Percentiles rank a stretch among this genome's conserved stretches.
These are phyloP conservation scores for Cerrena zonata DNA, from an alignment of 1,284 basidiomycete genomes.

Conservation along the genomic window DNA sequence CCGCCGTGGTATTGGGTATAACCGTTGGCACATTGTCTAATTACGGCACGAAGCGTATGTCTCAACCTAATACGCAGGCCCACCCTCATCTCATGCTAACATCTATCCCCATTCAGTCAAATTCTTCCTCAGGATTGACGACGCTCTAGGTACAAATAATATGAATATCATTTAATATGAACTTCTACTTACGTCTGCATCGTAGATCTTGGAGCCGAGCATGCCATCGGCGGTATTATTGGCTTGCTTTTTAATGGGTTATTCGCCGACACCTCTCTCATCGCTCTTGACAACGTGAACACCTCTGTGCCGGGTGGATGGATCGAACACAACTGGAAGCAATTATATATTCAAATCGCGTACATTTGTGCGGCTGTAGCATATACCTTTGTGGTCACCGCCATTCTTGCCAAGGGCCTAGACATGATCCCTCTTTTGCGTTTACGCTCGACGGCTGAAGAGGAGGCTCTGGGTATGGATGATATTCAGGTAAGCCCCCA, in stretches of 20 bases:
- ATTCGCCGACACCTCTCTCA: constrained; percentile 64
- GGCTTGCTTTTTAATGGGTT: constrained; percentile 76
- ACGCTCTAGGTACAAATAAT: constrained; percentile 47
- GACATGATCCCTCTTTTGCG: constrained; percentile 75
- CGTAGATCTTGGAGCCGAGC: constrained; percentile 79
- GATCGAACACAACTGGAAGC: constrained; percentile 68
- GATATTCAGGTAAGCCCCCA: constrained; percentile 63
- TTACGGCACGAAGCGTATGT: constrained; percentile 78
- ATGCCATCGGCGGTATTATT: constrained; percentile 85
- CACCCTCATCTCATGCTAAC: too few relatives aligned
- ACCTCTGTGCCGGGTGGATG: constrained; percentile 65
- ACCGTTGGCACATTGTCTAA: constrained; percentile 76
- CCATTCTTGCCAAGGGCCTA: constrained; percentile 60
- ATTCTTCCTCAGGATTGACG: constrained; percentile 65
- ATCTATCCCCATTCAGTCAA: constrained; percentile 45
- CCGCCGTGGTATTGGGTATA: constrained; percentile 73
- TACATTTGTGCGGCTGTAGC: constrained; percentile 69
- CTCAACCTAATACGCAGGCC: not conserved
- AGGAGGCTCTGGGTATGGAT: constrained; percentile 84
- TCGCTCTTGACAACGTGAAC: constrained; percentile 73
- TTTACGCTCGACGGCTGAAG: constrained; percentile 69
- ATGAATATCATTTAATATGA: not conserved
- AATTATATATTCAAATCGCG: constrained; percentile 78
- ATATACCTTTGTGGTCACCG: constrained; percentile 68
- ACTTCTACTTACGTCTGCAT: not conserved